phyloP scores from a whole-genome alignment of 2,329 filamentous ascomycete genomes.

The Claviceps lovelessii region DNA sequence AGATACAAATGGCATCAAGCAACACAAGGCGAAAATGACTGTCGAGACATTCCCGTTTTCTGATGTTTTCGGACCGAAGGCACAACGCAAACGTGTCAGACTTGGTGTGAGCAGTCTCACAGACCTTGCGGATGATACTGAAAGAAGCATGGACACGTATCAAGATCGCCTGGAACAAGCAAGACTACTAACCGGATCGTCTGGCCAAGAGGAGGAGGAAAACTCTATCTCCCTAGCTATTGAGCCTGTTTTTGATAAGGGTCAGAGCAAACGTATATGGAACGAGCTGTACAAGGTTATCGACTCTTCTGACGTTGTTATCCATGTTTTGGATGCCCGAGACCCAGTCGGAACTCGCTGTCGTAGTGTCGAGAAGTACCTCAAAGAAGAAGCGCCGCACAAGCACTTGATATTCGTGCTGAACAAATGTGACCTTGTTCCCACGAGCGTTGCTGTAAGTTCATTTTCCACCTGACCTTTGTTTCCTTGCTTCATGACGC shows the following conservation, averaged over 20 bases:
- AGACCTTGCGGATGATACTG: constrained; percentile 68
- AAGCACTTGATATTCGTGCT: constrained; percentile 58
- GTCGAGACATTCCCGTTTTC: constrained; percentile 76
- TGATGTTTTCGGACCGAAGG: constrained; percentile 85
- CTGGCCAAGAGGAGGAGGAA: constrained; percentile 40
- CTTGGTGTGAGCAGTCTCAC: constrained; percentile 67
- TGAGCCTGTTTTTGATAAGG: constrained; percentile 85
- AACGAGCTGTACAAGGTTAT: constrained; percentile 94
- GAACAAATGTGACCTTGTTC: constrained; percentile 60
- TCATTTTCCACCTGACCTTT: background rate
- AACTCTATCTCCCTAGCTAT: constrained; percentile 44
- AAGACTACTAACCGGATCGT: constrained; percentile 57
- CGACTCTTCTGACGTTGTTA: constrained; percentile 86
- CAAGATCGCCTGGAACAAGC: constrained; percentile 67
- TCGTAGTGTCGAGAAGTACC: constrained; percentile 66
- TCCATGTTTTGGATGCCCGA: constrained; percentile 85
- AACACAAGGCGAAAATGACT: constrained; percentile 87
- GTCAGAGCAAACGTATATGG: constrained; percentile 91
- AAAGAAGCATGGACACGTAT: constrained; percentile 69
- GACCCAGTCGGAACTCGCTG: constrained; percentile 86
- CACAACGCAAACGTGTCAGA: constrained; percentile 85
- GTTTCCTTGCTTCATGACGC: constrained; percentile 6
- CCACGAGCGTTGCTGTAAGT: constrained; percentile 91
- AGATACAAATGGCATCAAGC: constrained; percentile 68
- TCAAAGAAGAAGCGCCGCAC: constrained; percentile 83